Conservation (phyloP, 306 rosid genomes). For the Begonia peltatifolia region DNA sequence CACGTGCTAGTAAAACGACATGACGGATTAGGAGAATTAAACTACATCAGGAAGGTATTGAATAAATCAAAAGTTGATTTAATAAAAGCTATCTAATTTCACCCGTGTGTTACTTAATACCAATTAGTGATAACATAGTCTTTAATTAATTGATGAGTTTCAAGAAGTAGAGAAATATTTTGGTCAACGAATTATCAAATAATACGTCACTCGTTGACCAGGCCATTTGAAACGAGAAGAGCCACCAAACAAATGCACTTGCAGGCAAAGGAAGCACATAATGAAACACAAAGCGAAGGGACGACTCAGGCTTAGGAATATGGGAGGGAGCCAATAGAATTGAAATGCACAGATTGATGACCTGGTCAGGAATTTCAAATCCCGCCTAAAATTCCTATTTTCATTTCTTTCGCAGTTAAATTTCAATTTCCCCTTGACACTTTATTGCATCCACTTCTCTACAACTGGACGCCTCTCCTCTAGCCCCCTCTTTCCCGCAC, state of each 20-base stretch:
- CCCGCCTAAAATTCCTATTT: slow-evolving; percentile 78
- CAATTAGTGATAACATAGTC: no score
- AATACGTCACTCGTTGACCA: no score
- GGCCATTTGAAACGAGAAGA: no score
- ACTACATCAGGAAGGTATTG: no score
- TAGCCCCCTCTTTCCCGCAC: slow-evolving; percentile 5
- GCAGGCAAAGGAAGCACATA: neutral
- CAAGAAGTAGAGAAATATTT: no score
- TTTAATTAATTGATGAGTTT: no score
- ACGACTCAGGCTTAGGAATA: neutral
- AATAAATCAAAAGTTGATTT: no score
- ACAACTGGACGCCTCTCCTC: slow-evolving; percentile 2
- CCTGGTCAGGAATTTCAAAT: slow-evolving; percentile 55
- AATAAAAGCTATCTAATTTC: no score
- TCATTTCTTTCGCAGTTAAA: slow-evolving; percentile 71
- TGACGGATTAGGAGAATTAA: no score
- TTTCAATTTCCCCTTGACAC: slow-evolving; percentile 45
- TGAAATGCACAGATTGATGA: slow-evolving; percentile 36
- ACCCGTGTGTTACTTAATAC: no score
- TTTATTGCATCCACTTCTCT: slow-evolving; percentile 29
- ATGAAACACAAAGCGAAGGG: neutral
- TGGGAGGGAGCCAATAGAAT: slow-evolving; percentile 12
- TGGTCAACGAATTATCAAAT: no score
- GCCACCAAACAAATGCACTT: slow-evolving; percentile 8
- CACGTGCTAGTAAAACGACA: no score